phyloP scores from a whole-genome alignment of 2,329 filamentous ascomycete species.

The Fusarium liriodendri region DNA sequence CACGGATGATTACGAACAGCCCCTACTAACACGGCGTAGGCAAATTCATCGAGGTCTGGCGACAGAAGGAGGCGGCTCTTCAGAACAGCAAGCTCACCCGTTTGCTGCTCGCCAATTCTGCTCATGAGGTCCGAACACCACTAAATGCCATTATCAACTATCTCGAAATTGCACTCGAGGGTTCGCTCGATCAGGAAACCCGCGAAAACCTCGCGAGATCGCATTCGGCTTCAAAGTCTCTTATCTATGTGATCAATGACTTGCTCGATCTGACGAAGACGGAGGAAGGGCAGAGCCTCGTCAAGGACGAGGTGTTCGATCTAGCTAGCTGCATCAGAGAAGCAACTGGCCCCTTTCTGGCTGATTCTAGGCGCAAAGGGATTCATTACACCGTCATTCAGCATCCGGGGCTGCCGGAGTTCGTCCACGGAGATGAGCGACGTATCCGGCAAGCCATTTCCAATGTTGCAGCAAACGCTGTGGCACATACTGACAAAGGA shows the following conservation, averaged over 20 bases:
- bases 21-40: conserved; percentile 48
- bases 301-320: conserved; percentile 86
- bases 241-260: conserved; percentile 96
- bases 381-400: conserved; percentile 76
- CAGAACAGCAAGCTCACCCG: conserved; percentile 85
- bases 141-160: conserved; percentile 96
- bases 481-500: conserved; percentile 79
- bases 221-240: conserved; percentile 89
- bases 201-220: conserved; percentile 86
- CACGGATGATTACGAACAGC: too few relatives aligned
- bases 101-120: conserved; percentile 85
- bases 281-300: conserved; percentile 81
- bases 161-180: conserved; percentile 89
- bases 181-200: conserved; percentile 81
- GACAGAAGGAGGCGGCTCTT: conserved; percentile 86
- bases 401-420: conserved; percentile 74
- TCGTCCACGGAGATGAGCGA: conserved; percentile 82
- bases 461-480: conserved; percentile 86
- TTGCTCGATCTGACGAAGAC: conserved; percentile 89
- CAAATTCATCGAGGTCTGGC: conserved; percentile 91
- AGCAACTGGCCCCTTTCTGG: conserved; percentile 78
- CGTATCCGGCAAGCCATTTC: conserved; percentile 85
- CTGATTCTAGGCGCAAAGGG: conserved; percentile 80
- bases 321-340: conserved; percentile 78
- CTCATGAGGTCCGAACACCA: conserved; percentile 90